These are phyloP conservation scores for Exophiala viscosa DNA, from an alignment of 2,329 filamentous ascomycete species.

Conservation along the genomic window DNA sequence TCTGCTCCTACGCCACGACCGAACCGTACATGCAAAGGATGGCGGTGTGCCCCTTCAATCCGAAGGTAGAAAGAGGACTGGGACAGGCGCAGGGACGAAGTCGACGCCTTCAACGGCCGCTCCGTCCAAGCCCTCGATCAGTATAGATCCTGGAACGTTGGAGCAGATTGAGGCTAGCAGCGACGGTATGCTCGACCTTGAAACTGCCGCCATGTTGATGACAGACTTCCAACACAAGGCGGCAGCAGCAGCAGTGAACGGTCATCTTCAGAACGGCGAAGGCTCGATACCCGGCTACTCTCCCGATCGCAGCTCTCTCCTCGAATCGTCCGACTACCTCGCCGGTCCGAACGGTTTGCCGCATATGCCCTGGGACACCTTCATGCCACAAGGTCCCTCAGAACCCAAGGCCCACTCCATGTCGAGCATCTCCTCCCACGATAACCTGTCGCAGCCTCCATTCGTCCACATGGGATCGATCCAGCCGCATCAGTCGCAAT, in stretches of 20 bases:
- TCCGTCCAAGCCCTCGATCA: slow-evolving; percentile 72
- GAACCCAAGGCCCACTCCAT: slow-evolving; percentile 75
- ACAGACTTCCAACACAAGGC: slow-evolving; percentile 97
- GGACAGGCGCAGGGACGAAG: slow-evolving; percentile 57
- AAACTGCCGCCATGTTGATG: slow-evolving; percentile 97
- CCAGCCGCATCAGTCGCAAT: slow-evolving; percentile 58
- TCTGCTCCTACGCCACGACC: slow-evolving; percentile 91
- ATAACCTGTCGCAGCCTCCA: slow-evolving; percentile 57
- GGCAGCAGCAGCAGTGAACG: slow-evolving; percentile 62
- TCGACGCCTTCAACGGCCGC: slow-evolving; percentile 47
- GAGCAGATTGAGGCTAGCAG: slow-evolving; percentile 90
- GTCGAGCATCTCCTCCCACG: slow-evolving; percentile 64
- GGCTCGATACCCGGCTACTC: slow-evolving; percentile 63
- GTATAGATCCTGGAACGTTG: slow-evolving; percentile 78
- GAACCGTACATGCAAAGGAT: slow-evolving; percentile 97
- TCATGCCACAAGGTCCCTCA: slow-evolving; percentile 66
- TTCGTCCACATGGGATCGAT: slow-evolving; percentile 58
- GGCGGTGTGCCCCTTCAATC: slow-evolving; percentile 54
- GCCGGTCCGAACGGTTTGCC: slow-evolving; percentile 76
- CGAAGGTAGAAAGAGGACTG: slow-evolving; percentile 41
- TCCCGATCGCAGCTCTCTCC: slow-evolving; percentile 64
- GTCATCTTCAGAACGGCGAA: slow-evolving; percentile 47
- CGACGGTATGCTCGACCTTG: slow-evolving; percentile 89
- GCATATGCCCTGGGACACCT: slow-evolving; percentile 87
- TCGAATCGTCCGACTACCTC: slow-evolving; percentile 74